Evolutionary conservation across 192 early-diverging fungal species (phyloP), one percentile per base, ranked within the genome.

Genomic region (Piromyces sp.): DNA sequence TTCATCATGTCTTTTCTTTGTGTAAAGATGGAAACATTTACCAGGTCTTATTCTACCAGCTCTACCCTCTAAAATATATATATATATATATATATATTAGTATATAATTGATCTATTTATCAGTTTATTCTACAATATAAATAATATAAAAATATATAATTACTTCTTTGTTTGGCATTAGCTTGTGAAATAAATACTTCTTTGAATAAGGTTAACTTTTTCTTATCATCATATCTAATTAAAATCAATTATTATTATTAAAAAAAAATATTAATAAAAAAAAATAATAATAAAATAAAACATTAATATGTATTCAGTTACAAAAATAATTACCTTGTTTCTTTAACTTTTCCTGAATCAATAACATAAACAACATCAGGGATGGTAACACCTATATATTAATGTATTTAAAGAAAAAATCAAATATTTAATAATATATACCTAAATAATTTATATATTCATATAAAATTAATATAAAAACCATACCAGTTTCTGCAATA

Each of bases 21-120:
- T 86, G 81, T 94, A 93, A 68, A 97, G 81, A 79, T 93, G 92
- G 83, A 88, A 96, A 82, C 95, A 96, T 0, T 92, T 85, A 26
- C 96, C 96, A 29, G 86, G 87, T 79, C 89, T 89, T 6, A 94
- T 90, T 30, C 96, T 88, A 16, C 96, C 96, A 6, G 96, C 96
- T 58, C 96, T 90, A 13, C 96, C 96, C 30, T 51, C 42, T 51
- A 15, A 22, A 5, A 22, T 5, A 51, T 22, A 51, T 33, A n/a
- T n/a, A n/a, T n/a, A n/a, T n/a, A n/a, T n/a, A n/a, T n/a, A n/a
- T n/a, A n/a, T n/a, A n/a, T n/a, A n/a, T n/a, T n/a, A n/a, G n/a
- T n/a, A n/a, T n/a, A n/a, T n/a, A n/a, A n/a, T n/a, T n/a, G n/a
- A n/a, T n/a, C n/a, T n/a, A n/a, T n/a, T n/a, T n/a, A n/a, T n/a